These are phyloP conservation scores for Paecilomyces sp. DNA, from an alignment of 2,329 filamentous ascomycete species.

Conservation along the genomic window DNA sequence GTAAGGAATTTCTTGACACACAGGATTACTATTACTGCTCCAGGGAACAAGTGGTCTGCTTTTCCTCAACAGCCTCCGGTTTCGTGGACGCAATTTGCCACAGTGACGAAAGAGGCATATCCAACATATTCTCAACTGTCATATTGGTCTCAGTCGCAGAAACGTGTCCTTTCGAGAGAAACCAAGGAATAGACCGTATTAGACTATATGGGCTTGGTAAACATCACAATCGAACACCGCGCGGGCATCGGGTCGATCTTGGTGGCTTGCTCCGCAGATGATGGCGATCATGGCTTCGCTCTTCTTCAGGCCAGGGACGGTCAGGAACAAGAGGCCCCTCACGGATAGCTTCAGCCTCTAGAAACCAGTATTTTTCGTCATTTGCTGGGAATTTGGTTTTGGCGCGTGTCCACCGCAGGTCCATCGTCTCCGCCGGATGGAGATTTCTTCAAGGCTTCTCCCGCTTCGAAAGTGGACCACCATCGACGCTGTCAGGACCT, in stretches of 20 bases:
- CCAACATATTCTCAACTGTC: neutral
- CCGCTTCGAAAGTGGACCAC: conserved; percentile 9
- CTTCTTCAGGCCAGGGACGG: neutral
- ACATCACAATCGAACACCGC: neutral
- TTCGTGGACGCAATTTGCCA: neutral
- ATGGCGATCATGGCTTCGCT: neutral
- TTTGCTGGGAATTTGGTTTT: neutral
- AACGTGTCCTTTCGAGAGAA: neutral
- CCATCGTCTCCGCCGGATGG: conserved; percentile 4
- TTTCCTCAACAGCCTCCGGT: neutral
- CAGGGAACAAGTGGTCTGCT: neutral
- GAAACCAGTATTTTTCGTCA: neutral
- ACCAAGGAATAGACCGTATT: neutral
- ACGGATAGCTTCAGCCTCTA: neutral
- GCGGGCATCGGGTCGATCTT: neutral
- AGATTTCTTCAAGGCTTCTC: conserved; percentile 8
- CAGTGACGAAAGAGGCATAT: neutral
- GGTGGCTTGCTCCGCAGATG: neutral
- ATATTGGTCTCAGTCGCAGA: neutral
- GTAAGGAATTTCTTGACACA: neutral
- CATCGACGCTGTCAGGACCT: neutral
- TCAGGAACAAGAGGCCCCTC: neutral
- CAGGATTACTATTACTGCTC: neutral
- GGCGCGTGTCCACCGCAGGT: conserved; percentile 1
- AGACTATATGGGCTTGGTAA: neutral